These are phyloP conservation scores for Tetradesmus lagerheimii DNA, from an alignment of 139 green algal genomes.

Conservation along the genomic window DNA sequence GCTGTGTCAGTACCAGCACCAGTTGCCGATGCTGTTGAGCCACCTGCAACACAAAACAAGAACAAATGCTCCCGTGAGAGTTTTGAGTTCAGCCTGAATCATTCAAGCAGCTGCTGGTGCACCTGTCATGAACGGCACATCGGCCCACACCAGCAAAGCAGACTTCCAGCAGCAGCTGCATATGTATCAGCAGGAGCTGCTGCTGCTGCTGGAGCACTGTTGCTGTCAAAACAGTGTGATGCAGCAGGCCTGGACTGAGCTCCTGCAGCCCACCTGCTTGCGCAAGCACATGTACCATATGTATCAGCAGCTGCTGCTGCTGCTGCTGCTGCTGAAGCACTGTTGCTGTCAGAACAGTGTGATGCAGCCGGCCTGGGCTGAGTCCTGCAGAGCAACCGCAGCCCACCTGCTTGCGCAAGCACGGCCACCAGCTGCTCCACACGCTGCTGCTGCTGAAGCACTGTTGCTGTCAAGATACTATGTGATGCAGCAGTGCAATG, in stretches of 20 bases:
- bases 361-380: background rate
- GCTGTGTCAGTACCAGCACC: background rate
- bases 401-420: background rate
- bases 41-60: too few relatives aligned
- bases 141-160: too few relatives aligned
- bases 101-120: too few relatives aligned
- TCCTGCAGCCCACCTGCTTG: background rate
- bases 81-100: too few relatives aligned
- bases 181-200: background rate
- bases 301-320: background rate
- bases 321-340: background rate
- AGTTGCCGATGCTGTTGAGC: background rate
- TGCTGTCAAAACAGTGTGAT: background rate
- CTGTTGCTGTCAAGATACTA: too few relatives aligned
- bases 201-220: background rate
- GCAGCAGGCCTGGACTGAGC: background rate
- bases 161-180: background rate
- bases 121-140: too few relatives aligned
- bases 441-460: too few relatives aligned
- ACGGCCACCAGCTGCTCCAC: too few relatives aligned
- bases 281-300: constrained; percentile 45
- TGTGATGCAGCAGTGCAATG: too few relatives aligned
- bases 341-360: background rate
- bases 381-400: background rate
- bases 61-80: too few relatives aligned